phyloP scores from a whole-genome alignment of 2,329 filamentous ascomycete species.

The Exophiala sp. region DNA sequence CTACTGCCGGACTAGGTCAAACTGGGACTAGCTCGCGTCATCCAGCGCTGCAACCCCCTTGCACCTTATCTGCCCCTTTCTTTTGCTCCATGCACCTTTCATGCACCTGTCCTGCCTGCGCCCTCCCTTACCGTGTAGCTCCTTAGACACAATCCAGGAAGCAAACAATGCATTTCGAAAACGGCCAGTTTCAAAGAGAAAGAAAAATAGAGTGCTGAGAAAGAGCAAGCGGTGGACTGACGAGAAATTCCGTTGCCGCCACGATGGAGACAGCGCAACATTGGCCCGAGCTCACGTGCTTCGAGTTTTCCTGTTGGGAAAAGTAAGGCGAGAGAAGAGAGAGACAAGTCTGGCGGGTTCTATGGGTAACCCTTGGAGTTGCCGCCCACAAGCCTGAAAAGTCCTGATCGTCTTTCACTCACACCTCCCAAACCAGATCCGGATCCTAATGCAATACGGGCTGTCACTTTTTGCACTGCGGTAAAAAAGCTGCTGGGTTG shows the following conservation, averaged over 20 bases:
- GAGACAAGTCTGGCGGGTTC: background rate
- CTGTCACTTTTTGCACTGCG: too few relatives aligned
- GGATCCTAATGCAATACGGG: too few relatives aligned
- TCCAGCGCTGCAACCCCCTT: constrained; percentile 4
- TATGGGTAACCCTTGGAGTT: background rate
- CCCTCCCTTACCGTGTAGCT: constrained; percentile 10
- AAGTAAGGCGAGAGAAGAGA: background rate
- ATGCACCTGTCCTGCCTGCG: constrained; percentile 8
- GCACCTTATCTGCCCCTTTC: constrained; percentile 21
- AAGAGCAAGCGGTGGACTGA: background rate
- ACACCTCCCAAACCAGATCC: too few relatives aligned
- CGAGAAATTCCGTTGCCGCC: background rate
- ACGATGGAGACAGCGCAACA: constrained; percentile 9
- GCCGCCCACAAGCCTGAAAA: background rate
- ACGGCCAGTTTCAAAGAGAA: background rate
- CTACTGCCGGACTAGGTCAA: constrained; percentile 10
- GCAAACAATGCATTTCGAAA: background rate
- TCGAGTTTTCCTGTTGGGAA: constrained; percentile 10
- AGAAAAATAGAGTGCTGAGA: background rate
- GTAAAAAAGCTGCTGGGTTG: background rate
- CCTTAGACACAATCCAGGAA: constrained; percentile 1
- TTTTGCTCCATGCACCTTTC: constrained; percentile 3
- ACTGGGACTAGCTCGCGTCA: constrained; percentile 3
- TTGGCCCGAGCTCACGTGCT: constrained; percentile 17
- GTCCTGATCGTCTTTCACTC: background rate